Evolutionary conservation across 192 early-diverging fungal genomes (phyloP), one percentile per base, ranked within the genome.

Genomic region (Backusella sp.): DNA sequence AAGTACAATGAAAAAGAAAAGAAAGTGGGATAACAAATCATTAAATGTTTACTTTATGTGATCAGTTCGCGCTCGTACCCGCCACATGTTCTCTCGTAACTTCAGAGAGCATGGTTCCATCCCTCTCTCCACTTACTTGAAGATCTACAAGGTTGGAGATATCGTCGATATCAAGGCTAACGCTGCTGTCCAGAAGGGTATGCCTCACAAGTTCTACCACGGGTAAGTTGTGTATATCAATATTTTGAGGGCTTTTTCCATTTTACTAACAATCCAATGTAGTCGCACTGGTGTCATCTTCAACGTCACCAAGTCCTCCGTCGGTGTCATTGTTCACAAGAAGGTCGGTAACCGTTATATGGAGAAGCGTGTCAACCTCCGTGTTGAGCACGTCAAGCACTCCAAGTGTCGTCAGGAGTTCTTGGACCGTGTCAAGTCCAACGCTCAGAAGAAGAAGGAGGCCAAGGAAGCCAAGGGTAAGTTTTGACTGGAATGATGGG

Each of bases 171-270:
- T 99, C 90, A 97, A 97, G 93, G 97, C 94, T 75, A 96, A 98
- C 90, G 96, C 94, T 88, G 96, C 98, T 79, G 86, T 98, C 86
- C 98, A 99, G 89, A 97, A 97, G 93, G 98, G 98, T 87, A 94
- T 99, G 94, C 98, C 98, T 80, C 98, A 99, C 95, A 99, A 98
- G 93, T 99, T 93, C 93, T 99, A 99, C 93, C 98, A 99, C 88
- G 96, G 96, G 92, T 93, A 84, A 70, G 65, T 46, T 37, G n/a
- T 3, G 5, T 9, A 28, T 39, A 39, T 32, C 9, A n/a, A n/a
- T n/a, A n/a, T n/a, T n/a, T n/a, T n/a, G n/a, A n/a, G n/a, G n/a
- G n/a, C n/a, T n/a, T n/a, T n/a, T n/a, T n/a, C n/a, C n/a, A 30
- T 30, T 30, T 30, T 30, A 32, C 30, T 32, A 32, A 32, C 30